These are phyloP conservation scores for Paracorniculantispora psalliotae DNA, from an alignment of 2,329 filamentous ascomycete species.

Conservation along the genomic window DNA sequence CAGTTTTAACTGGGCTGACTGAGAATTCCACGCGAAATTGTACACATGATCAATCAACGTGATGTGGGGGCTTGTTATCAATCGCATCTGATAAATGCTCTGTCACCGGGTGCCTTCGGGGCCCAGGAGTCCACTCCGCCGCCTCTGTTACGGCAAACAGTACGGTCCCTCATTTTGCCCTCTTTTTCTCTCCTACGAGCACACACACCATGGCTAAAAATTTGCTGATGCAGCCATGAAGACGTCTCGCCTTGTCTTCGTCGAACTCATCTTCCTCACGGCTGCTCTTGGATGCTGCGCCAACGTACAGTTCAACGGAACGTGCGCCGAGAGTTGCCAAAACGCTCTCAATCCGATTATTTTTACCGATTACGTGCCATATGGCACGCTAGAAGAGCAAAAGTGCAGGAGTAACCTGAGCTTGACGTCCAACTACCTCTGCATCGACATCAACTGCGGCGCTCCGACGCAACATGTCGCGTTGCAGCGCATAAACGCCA, in stretches of 20 bases:
- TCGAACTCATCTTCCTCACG: neutral
- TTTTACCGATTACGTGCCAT: neutral
- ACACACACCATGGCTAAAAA: neutral
- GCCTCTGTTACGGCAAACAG: neutral
- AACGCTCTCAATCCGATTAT: neutral
- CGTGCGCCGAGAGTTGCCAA: slow-evolving; percentile 4
- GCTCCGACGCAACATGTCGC: neutral
- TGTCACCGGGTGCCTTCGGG: neutral
- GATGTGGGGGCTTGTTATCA: slow-evolving; percentile 6
- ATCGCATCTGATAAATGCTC: slow-evolving; percentile 11
- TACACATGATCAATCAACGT: neutral
- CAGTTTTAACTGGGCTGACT: neutral
- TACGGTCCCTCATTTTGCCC: neutral
- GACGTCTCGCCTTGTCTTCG: neutral
- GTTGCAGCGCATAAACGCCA: neutral
- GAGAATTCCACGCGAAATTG: neutral
- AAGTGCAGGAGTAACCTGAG: neutral
- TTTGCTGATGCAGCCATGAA: neutral
- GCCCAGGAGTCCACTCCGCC: neutral
- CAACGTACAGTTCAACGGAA: neutral
- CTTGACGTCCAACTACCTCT: slow-evolving; percentile 1
- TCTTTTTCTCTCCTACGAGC: neutral
- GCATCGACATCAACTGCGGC: slow-evolving; percentile 8
- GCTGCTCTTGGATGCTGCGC: neutral
- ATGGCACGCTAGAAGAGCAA: neutral